Conservation (phyloP, 2,329 filamentous ascomycete genomes). For the Pseudocercospora vitis region DNA sequence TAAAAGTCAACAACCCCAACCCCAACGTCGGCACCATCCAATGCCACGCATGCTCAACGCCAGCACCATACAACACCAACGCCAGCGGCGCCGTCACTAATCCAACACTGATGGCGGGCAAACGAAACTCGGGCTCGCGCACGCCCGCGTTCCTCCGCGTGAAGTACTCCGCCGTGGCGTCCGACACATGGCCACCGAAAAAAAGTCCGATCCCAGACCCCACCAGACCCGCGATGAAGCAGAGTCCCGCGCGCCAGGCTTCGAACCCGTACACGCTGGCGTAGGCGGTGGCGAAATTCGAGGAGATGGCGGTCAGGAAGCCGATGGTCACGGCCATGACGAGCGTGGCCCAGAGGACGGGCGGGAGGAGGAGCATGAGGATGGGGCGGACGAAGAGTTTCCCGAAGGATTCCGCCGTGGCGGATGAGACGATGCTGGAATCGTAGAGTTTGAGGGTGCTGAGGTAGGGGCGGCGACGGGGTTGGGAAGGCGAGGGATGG, state of each 20-base stretch:
- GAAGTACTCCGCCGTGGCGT: slow-evolving; percentile 36
- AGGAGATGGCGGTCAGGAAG: slow-evolving; percentile 47
- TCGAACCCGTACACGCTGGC: slow-evolving; percentile 18
- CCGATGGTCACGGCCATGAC: slow-evolving; percentile 58
- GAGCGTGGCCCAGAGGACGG: slow-evolving; percentile 57
- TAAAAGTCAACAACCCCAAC: slow-evolving; percentile 56
- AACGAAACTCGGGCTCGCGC: slow-evolving; percentile 40
- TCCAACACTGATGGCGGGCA: slow-evolving; percentile 36
- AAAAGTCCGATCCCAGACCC: slow-evolving; percentile 53
- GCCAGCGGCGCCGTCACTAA: slow-evolving; percentile 33
- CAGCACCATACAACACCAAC: slow-evolving; percentile 37
- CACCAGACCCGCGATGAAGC: slow-evolving; percentile 52
- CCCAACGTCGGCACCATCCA: slow-evolving; percentile 60
- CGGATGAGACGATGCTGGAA: no score
- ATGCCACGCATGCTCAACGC: slow-evolving; percentile 35
- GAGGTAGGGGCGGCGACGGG: background rate
- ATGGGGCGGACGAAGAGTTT: slow-evolving; percentile 54
- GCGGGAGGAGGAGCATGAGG: slow-evolving; percentile 49
- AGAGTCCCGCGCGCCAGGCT: slow-evolving; percentile 48
- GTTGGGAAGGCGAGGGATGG: background rate
- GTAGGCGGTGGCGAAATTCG: slow-evolving; percentile 24
- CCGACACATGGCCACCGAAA: slow-evolving; percentile 48
- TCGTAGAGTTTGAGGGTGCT: slow-evolving; percentile 38
- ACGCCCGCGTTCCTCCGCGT: slow-evolving; percentile 18
- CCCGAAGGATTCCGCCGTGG: slow-evolving; percentile 50